Evolutionary conservation across 1,139 yeast species (phyloP).

Genomic region (Pichiaceae sp.): DNA sequence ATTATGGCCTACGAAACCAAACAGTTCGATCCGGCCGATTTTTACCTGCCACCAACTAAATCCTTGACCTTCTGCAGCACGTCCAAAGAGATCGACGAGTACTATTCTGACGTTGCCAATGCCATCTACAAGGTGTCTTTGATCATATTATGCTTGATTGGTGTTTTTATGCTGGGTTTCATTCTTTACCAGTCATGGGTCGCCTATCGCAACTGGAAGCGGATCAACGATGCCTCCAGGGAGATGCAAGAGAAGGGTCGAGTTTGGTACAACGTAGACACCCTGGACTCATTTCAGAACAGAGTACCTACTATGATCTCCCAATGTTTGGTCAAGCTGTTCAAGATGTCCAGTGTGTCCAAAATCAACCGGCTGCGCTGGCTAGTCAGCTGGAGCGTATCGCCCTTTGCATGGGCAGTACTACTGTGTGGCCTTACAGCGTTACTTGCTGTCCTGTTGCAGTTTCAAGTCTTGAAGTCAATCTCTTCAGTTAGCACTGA

Average conservation of each 20-base stretch:
- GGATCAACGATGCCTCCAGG: slow-evolving; percentile 24
- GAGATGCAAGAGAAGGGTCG: not conserved
- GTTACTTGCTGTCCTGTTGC: slow-evolving; percentile 37
- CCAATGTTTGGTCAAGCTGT: not conserved
- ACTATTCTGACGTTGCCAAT: slow-evolving; percentile 25
- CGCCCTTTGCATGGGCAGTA: slow-evolving; percentile 36
- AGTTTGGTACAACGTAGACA: slow-evolving; percentile 12
- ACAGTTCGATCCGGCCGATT: slow-evolving; percentile 14
- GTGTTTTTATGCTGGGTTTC: slow-evolving; percentile 29
- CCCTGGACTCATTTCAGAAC: slow-evolving; percentile 21
- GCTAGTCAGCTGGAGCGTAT: slow-evolving; percentile 42
- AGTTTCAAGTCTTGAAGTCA: slow-evolving; percentile 30
- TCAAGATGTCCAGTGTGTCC: not conserved
- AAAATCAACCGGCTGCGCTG: slow-evolving; percentile 27
- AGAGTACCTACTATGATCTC: slow-evolving; percentile 13
- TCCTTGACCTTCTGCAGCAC: slow-evolving; percentile 13
- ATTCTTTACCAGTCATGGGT: slow-evolving; percentile 34
- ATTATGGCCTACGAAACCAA: slow-evolving; percentile 18
- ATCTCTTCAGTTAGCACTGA: slow-evolving; percentile 5
- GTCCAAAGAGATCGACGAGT: slow-evolving; percentile 28
- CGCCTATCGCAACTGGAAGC: slow-evolving; percentile 45
- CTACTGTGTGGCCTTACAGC: slow-evolving; percentile 43
- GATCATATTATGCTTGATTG: slow-evolving; percentile 32
- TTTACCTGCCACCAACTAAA: slow-evolving; percentile 16
- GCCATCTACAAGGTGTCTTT: slow-evolving; percentile 28